phyloP scores from a whole-genome alignment of 1,284 basidiomycete species.

The Xerocomus amazonicus region DNA sequence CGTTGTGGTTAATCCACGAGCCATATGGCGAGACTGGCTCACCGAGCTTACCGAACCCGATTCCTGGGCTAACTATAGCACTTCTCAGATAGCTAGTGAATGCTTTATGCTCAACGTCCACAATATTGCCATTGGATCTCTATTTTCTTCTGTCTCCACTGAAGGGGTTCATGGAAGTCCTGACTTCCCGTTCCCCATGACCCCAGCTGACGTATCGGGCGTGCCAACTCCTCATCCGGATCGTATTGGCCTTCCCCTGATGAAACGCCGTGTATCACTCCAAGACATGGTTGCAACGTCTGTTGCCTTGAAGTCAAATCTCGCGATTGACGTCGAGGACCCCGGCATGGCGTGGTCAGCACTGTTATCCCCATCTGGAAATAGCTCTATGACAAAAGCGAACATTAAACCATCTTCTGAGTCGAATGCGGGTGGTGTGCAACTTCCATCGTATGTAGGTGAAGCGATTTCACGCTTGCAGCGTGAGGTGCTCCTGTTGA shows the following conservation, averaged over 20 bases:
- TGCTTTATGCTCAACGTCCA: slow-evolving; percentile 67
- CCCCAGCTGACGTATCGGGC: slow-evolving; percentile 18
- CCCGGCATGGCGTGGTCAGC: slow-evolving; percentile 46
- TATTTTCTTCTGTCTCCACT: slow-evolving; percentile 23
- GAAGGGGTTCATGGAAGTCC: slow-evolving; percentile 8
- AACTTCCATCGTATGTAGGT: slow-evolving; percentile 45
- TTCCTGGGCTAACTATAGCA: slow-evolving; percentile 66
- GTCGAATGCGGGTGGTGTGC: slow-evolving; percentile 13
- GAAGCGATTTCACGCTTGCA: slow-evolving; percentile 67
- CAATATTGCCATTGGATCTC: slow-evolving; percentile 47
- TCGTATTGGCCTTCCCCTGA: slow-evolving; percentile 22
- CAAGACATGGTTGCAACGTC: slow-evolving; percentile 69
- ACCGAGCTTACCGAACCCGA: slow-evolving; percentile 62
- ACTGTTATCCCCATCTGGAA: slow-evolving; percentile 34
- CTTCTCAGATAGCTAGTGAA: slow-evolving; percentile 67
- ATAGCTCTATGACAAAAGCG: slow-evolving; percentile 18
- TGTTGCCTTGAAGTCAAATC: slow-evolving; percentile 62
- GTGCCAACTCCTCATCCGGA: slow-evolving; percentile 29
- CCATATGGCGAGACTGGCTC: slow-evolving; percentile 62
- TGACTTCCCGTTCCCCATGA: slow-evolving; percentile 8
- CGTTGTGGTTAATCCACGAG: slow-evolving; percentile 69
- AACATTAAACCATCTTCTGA: slow-evolving; percentile 13
- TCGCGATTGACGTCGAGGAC: slow-evolving; percentile 55
- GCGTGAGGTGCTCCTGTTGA: slow-evolving; percentile 66
- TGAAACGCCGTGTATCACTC: slow-evolving; percentile 52